Evolutionary conservation across 352 stramenopile species (phyloP), one percentile per base, ranked within the genome.

Genomic region (Thraustochytrium striatum): DNA sequence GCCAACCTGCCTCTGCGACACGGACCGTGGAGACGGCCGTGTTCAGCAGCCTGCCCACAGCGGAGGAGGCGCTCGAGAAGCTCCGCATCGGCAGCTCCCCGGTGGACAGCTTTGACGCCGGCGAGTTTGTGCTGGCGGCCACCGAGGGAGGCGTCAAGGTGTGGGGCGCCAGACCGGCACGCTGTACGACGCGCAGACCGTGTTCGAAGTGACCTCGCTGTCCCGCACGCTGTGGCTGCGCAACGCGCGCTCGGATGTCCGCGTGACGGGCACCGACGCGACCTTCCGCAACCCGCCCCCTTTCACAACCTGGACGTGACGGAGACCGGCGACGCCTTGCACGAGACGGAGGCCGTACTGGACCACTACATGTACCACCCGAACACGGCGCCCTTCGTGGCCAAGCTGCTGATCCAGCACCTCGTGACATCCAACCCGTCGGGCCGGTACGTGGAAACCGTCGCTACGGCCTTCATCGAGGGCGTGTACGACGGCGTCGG

Each of bases 341-440:
- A 87, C 38, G 87, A 91, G 75, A 89, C 83, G 11, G 87, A 92
- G 57, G 87, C 85, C 8, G 83, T 81, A 0, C 59, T 92, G 2
- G 84, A 82, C 7, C 72, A 86, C 47, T 84, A 88, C 53, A 83
- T 89, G 70, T 79, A 82, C 36, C 84, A 91, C 57, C 38, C 58
- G 7, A 91, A 90, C 57, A 85, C 81, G n/a, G 84, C 87, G 47
- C 85, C 87, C 30, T 91, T 91, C 75, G 57, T 91, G 50, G 81
- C 85, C 28, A 57, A 79, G 16, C 78, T 83, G 30, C 72, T 91
- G 35, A 88, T 90, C 61, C 86, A 91, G 83, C 69, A 50, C 61
- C 86, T 89, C 53, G 82, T 65, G 0, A 86, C 81, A 33, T 88
- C 84, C 21, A 90, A 89, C 82, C 85, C 87, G 58, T 80, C 62